Conservation (phyloP, 1,284 basidiomycete species). For the Tilletia caries region DNA sequence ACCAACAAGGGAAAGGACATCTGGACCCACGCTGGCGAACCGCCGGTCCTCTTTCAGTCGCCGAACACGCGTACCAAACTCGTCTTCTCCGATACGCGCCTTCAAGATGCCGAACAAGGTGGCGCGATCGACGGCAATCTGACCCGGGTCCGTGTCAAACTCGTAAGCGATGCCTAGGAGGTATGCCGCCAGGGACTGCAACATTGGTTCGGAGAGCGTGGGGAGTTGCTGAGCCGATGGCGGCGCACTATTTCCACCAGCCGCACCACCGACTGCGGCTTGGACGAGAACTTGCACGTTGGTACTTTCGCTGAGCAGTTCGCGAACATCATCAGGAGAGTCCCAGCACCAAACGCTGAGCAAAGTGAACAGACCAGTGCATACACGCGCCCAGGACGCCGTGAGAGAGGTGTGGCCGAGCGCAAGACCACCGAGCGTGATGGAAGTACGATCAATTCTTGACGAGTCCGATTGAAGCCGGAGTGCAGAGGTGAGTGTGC, state of each 20-base stretch:
- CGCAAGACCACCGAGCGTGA: conserved; percentile 23
- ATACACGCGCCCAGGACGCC: conserved; percentile 73
- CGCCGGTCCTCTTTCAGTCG: conserved; percentile 83
- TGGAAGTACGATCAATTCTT: conserved; percentile 38
- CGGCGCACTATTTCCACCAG: conserved; percentile 60
- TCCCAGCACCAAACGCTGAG: conserved; percentile 96
- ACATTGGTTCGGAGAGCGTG: conserved; percentile 65
- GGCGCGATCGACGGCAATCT: conserved; percentile 33
- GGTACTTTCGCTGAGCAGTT: conserved; percentile 81
- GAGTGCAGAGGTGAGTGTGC: conserved; percentile 64
- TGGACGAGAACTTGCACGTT: conserved; percentile 76
- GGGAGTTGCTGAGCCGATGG: background rate
- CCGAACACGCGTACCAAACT: conserved; percentile 79
- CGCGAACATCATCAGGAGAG: conserved; percentile 77
- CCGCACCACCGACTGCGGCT: conserved; percentile 73
- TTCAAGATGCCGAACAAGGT: conserved; percentile 68
- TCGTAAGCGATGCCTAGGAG: conserved; percentile 83
- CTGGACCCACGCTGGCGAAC: conserved; percentile 83
- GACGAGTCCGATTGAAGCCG: conserved; percentile 57
- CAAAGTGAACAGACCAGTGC: conserved; percentile 78
- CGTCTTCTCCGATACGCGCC: conserved; percentile 76
- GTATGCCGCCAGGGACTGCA: conserved; percentile 88
- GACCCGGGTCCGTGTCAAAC: conserved; percentile 39
- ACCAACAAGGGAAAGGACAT: conserved; percentile 57
- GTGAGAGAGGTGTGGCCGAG: conserved; percentile 25